Conservation (phyloP, 1,139 yeast species). For the Pneumocystis sp. region DNA sequence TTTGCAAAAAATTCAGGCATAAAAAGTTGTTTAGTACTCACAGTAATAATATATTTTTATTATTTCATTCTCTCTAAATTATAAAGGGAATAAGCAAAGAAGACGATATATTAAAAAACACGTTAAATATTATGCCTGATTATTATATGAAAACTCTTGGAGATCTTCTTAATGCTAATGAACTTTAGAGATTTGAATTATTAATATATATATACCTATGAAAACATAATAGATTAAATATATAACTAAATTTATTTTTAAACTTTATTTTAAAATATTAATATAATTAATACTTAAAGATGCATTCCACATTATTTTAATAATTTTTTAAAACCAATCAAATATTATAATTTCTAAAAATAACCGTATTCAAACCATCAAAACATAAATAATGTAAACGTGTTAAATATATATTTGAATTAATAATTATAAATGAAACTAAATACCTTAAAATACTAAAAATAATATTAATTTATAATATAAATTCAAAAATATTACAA, state of each 20-base stretch:
- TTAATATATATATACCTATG: neutral
- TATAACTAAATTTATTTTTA: no score
- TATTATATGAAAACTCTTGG: constrained; percentile 64
- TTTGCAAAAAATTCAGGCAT: constrained; percentile 82
- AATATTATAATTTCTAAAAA: neutral
- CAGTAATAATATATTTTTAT: constrained; percentile 20
- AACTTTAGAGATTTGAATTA: neutral
- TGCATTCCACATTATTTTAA: neutral
- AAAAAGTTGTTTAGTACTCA: constrained; percentile 66
- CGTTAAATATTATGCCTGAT: constrained; percentile 42
- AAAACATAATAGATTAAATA: neutral
- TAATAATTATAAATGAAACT: neutral
- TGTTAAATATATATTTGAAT: neutral
- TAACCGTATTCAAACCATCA: neutral
- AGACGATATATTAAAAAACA: constrained; percentile 34
- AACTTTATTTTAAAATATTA: neutral
- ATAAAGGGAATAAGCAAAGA: constrained; percentile 63
- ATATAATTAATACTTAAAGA: neutral
- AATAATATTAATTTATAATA: neutral
- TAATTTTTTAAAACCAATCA: neutral
- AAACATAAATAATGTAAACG: neutral
- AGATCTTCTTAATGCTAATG: constrained; percentile 43
- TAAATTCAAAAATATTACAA: neutral
- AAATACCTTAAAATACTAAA: neutral
- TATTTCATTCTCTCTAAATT: neutral